Conservation (phyloP, 2,329 filamentous ascomycete genomes). For the Mollisiaceae sp. region DNA sequence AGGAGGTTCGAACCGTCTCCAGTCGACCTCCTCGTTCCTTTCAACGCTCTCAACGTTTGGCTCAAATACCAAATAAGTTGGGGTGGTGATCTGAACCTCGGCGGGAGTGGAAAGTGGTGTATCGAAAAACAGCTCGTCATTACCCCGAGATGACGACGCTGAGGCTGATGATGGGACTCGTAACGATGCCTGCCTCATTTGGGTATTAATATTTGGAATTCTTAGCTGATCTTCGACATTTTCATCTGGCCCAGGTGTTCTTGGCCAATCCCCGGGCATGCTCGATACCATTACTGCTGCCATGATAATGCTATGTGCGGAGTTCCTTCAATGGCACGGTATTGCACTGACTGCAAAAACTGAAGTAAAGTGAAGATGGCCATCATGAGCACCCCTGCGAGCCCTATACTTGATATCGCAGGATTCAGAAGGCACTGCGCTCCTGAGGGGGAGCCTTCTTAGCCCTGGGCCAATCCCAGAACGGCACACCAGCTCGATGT, state of each 20-base stretch:
- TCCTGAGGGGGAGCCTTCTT: not conserved
- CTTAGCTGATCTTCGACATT: not conserved
- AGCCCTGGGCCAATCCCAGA: not conserved
- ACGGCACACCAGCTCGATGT: not conserved
- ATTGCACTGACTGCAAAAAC: not conserved
- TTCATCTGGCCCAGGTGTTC: not conserved
- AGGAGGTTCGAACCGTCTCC: constrained; percentile 55
- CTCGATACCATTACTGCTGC: not conserved
- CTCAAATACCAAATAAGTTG: constrained; percentile 32
- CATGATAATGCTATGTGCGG: not conserved
- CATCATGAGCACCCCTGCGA: not conserved
- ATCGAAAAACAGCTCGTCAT: constrained; percentile 31
- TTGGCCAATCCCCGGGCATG: constrained; percentile 16
- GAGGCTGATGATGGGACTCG: constrained; percentile 17
- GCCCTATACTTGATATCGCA: not conserved
- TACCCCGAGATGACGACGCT: constrained; percentile 17
- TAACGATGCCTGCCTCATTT: constrained; percentile 14
- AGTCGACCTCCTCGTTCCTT: constrained; percentile 44
- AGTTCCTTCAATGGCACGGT: not conserved
- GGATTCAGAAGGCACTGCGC: not conserved
- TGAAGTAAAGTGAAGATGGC: not conserved
- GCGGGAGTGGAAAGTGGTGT: not conserved
- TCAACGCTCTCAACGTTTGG: constrained; percentile 32
- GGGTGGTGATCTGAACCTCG: constrained; percentile 16
- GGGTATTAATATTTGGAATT: constrained; percentile 15